These are phyloP conservation scores for Paraphoma sp. DNA, from an alignment of 2,329 filamentous ascomycete species.

Conservation along the genomic window DNA sequence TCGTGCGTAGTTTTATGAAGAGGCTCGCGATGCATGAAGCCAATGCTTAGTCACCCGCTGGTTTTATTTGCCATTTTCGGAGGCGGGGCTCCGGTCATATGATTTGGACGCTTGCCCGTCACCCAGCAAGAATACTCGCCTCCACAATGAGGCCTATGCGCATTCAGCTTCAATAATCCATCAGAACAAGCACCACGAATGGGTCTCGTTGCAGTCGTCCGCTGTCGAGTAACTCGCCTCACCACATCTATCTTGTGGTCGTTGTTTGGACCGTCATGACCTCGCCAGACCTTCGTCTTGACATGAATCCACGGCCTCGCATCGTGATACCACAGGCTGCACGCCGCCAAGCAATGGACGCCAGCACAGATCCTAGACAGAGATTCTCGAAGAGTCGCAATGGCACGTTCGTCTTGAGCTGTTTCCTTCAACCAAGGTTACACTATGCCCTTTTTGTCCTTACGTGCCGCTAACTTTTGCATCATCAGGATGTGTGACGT, in stretches of 20 bases:
- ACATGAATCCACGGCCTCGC: background rate
- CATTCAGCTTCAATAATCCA: background rate
- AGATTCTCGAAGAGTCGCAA: constrained; percentile 20
- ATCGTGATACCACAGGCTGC: background rate
- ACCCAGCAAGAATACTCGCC: background rate
- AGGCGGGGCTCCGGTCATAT: constrained; percentile 4
- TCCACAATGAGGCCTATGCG: background rate
- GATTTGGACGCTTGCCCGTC: background rate
- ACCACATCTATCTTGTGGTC: constrained; percentile 4
- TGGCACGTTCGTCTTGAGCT: constrained; percentile 18
- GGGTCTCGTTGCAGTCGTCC: constrained; percentile 8
- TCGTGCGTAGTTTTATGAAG: background rate
- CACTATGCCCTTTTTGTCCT: constrained; percentile 1
- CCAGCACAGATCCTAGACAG: constrained; percentile 6
- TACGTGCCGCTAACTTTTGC: constrained; percentile 8
- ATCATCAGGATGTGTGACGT: constrained; percentile 69
- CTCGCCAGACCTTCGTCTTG: background rate
- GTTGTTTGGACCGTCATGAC: constrained; percentile 3
- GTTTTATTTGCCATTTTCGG: constrained; percentile 10
- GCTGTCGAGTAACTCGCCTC: constrained; percentile 4
- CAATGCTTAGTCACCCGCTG: background rate
- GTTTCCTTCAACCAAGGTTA: constrained; percentile 15
- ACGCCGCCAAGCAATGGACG: constrained; percentile 5
- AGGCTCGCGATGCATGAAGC: background rate
- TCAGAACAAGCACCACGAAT: constrained; percentile 1